Percentiles rank a stretch among this genome's conserved stretches.
Conservation (phyloP, 2,329 filamentous ascomycete genomes). For the Scedosporium dehoogii region DNA sequence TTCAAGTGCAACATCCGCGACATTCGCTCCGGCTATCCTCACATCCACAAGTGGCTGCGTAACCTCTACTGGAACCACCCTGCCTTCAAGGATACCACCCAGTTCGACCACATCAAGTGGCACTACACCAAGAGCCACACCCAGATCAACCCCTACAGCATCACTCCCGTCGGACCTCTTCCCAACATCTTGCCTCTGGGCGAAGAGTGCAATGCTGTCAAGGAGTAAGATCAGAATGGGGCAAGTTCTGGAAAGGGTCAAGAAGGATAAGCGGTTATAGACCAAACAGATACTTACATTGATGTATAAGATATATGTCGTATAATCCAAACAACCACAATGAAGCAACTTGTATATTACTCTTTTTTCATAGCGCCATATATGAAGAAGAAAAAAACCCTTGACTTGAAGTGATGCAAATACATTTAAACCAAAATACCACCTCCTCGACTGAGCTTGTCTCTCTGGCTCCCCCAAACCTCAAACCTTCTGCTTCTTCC, state of each 20-base stretch:
- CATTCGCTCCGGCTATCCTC: slow-evolving; percentile 74
- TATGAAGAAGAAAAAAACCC: not conserved
- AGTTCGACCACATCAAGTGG: slow-evolving; percentile 93
- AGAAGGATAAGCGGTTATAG: not conserved
- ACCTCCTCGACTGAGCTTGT: not conserved
- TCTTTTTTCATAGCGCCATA: not conserved
- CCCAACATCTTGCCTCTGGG: slow-evolving; percentile 71
- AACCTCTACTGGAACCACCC: slow-evolving; percentile 74
- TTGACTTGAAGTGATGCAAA: not conserved
- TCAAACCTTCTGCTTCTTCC: slow-evolving; percentile 16
- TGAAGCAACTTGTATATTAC: not conserved
- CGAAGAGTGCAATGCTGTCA: slow-evolving; percentile 61
- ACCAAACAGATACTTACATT: not conserved
- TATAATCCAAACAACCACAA: not conserved
- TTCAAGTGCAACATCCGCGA: slow-evolving; percentile 83
- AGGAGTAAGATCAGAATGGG: slow-evolving; percentile 8
- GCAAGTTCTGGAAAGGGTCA: too few relatives aligned
- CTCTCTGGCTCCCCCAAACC: not conserved
- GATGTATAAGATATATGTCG: not conserved
- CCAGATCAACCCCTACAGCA: slow-evolving; percentile 58
- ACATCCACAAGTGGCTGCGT: slow-evolving; percentile 71
- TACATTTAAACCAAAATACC: not conserved
- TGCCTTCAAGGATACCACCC: slow-evolving; percentile 72
- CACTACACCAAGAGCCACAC: slow-evolving; percentile 53
- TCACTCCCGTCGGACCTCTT: slow-evolving; percentile 77